A percentile compares a stretch with the other conserved stretches of the same genome.
Conservation (phyloP, 1,139 yeast genomes). For the Kurtzmaniella quercitrusa region DNA sequence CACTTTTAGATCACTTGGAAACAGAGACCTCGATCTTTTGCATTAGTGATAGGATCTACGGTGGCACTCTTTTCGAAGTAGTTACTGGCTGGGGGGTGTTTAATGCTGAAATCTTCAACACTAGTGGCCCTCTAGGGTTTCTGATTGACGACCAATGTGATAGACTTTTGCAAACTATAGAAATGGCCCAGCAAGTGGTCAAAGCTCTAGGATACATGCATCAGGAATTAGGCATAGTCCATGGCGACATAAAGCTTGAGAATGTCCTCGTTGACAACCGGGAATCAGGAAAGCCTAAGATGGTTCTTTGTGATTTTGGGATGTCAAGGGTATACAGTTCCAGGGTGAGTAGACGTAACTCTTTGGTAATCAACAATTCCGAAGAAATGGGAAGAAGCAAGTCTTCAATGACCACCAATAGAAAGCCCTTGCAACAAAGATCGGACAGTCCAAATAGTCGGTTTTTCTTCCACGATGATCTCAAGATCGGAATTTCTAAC, state of each 20-base stretch:
- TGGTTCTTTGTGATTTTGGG: slow-evolving; percentile 82
- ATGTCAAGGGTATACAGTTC: slow-evolving; percentile 49
- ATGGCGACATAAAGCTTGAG: slow-evolving; percentile 87
- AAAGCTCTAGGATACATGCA: slow-evolving; percentile 72
- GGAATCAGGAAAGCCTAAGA: slow-evolving; percentile 21
- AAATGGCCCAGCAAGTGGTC: slow-evolving; percentile 51
- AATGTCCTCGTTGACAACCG: slow-evolving; percentile 62
- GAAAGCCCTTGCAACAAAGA: slow-evolving; percentile 31
- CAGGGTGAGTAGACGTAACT: slow-evolving; percentile 21
- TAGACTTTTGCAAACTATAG: slow-evolving; percentile 25
- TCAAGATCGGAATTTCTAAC: slow-evolving; percentile 29
- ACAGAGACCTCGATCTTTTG: slow-evolving; percentile 65
- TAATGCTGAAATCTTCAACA: slow-evolving; percentile 22
- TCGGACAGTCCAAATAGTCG: slow-evolving; percentile 27
- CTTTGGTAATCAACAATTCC: neutral
- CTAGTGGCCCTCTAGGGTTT: slow-evolving; percentile 29
- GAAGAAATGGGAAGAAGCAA: slow-evolving; percentile 39
- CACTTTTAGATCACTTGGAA: slow-evolving; percentile 58
- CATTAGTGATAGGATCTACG: slow-evolving; percentile 63
- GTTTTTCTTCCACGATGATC: slow-evolving; percentile 27
- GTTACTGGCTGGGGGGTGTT: slow-evolving; percentile 64
- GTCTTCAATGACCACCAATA: slow-evolving; percentile 34
- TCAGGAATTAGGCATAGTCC: slow-evolving; percentile 60
- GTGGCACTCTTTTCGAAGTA: slow-evolving; percentile 79
- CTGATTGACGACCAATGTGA: slow-evolving; percentile 23